Percentiles rank a stretch among this genome's conserved stretches.
Conservation (phyloP, 2,329 filamentous ascomycete species). For the Sclerotinia trifoliorum region DNA sequence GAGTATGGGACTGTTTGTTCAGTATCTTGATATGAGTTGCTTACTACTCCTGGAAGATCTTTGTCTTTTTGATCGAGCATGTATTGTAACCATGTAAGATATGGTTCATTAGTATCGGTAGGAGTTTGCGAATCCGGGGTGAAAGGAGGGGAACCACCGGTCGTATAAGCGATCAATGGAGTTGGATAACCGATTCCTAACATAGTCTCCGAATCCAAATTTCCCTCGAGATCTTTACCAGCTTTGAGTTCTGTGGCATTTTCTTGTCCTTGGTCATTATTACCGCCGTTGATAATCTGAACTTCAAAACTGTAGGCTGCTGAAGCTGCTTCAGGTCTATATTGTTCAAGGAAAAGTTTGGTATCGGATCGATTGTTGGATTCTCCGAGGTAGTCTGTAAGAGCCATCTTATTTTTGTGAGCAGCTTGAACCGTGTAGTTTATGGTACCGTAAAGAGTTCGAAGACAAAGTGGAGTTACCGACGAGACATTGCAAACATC, state of each 20-base stretch:
- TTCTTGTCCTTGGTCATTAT: constrained; percentile 25
- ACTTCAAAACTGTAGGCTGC: constrained; percentile 24
- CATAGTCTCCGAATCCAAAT: constrained; percentile 57
- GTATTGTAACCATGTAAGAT: constrained; percentile 53
- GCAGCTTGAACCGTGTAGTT: constrained; percentile 29
- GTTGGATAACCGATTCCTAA: constrained; percentile 53
- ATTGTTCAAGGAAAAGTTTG: constrained; percentile 30
- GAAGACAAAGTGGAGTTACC: constrained; percentile 34
- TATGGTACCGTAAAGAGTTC: constrained; percentile 32
- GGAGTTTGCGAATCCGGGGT: constrained; percentile 43
- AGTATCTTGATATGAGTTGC: constrained; percentile 57
- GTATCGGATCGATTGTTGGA: constrained; percentile 33
- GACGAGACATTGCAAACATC: constrained; percentile 63
- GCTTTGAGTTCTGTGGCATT: constrained; percentile 24
- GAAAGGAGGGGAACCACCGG: constrained; percentile 55
- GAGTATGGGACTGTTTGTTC: constrained; percentile 53
- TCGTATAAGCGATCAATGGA: constrained; percentile 53
- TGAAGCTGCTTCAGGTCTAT: constrained; percentile 28
- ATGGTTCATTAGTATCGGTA: constrained; percentile 50
- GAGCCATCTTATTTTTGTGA: constrained; percentile 30
- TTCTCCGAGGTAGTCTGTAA: constrained; percentile 34
- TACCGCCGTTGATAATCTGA: constrained; percentile 22
- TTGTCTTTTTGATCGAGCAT: constrained; percentile 45
- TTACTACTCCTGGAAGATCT: constrained; percentile 53
- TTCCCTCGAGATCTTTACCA: constrained; percentile 46